phyloP scores from a whole-genome alignment of 2,329 filamentous ascomycete species.

The Stagonosporopsis chrysanthemi region DNA sequence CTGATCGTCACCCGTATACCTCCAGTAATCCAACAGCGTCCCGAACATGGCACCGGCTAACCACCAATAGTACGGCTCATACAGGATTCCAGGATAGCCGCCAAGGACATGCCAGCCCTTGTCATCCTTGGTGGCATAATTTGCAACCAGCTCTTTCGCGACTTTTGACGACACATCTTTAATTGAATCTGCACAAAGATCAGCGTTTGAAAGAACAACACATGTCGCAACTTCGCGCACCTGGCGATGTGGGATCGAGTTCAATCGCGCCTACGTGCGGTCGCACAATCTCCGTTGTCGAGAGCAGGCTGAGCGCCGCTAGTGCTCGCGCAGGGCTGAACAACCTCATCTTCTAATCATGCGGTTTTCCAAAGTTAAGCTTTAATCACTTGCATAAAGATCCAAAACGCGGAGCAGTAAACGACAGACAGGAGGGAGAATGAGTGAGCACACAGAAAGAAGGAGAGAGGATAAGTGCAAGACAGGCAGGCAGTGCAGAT shows the following conservation, averaged over 20 bases:
- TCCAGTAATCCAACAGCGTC: slow-evolving; percentile 83
- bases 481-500: slow-evolving; percentile 10
- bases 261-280: slow-evolving; percentile 30
- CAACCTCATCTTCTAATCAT: slow-evolving; percentile 36
- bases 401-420: not conserved
- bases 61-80: slow-evolving; percentile 69
- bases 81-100: slow-evolving; percentile 54
- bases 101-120: slow-evolving; percentile 51
- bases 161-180: slow-evolving; percentile 55
- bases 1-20: slow-evolving; percentile 74
- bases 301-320: slow-evolving; percentile 35
- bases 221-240: slow-evolving; percentile 17
- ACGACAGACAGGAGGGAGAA: slow-evolving; percentile 1
- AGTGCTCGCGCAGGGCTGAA: slow-evolving; percentile 39
- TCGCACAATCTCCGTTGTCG: slow-evolving; percentile 26
- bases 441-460: slow-evolving; percentile 1
- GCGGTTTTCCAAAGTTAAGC: not conserved
- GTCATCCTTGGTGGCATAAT: slow-evolving; percentile 60
- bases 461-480: slow-evolving; percentile 5
- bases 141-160: slow-evolving; percentile 59
- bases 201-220: not conserved
- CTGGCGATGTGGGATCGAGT: slow-evolving; percentile 34
- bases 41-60: slow-evolving; percentile 76
- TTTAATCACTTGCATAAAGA: not conserved
- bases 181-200: slow-evolving; percentile 51